phyloP scores from a whole-genome alignment of 495 filamentous ascomycete species.

The Penicillium parvum region DNA sequence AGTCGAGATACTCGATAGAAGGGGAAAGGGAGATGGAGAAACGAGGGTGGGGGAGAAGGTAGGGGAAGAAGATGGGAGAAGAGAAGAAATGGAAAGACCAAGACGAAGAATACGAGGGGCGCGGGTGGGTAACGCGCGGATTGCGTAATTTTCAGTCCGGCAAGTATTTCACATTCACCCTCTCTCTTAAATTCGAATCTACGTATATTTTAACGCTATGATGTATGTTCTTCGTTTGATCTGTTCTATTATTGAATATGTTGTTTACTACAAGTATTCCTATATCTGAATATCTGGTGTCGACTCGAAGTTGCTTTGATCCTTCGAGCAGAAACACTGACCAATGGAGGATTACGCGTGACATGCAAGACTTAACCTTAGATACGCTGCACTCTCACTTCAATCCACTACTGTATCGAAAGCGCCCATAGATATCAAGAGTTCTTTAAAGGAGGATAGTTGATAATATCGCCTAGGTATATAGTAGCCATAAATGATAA shows the following conservation, averaged over 20 bases:
- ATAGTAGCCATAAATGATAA: too few relatives aligned
- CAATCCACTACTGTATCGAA: neutral
- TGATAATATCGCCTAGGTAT: too few relatives aligned
- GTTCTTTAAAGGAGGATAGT: too few relatives aligned
- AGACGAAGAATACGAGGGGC: conserved; percentile 22
- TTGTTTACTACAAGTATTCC: neutral
- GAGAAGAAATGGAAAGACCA: conserved; percentile 28
- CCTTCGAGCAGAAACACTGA: conserved; percentile 1
- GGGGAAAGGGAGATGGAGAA: conserved; percentile 1
- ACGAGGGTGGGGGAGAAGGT: conserved; percentile 5
- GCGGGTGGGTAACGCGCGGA: conserved; percentile 10
- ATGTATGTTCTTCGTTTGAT: neutral
- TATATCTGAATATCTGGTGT: neutral
- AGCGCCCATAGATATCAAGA: too few relatives aligned
- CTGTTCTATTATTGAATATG: neutral
- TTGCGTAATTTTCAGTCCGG: conserved; percentile 28
- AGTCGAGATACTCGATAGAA: neutral
- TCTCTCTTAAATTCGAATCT: too few relatives aligned
- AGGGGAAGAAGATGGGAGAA: conserved; percentile 14
- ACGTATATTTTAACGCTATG: neutral
- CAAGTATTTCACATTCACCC: conserved; percentile 1
- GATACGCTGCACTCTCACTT: too few relatives aligned
- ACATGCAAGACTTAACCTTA: too few relatives aligned
- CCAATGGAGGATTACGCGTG: conserved; percentile 3
- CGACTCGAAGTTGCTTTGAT: too few relatives aligned